phyloP scores from a whole-genome alignment of 2,329 filamentous ascomycete species.

The Diaporthe capsici region DNA sequence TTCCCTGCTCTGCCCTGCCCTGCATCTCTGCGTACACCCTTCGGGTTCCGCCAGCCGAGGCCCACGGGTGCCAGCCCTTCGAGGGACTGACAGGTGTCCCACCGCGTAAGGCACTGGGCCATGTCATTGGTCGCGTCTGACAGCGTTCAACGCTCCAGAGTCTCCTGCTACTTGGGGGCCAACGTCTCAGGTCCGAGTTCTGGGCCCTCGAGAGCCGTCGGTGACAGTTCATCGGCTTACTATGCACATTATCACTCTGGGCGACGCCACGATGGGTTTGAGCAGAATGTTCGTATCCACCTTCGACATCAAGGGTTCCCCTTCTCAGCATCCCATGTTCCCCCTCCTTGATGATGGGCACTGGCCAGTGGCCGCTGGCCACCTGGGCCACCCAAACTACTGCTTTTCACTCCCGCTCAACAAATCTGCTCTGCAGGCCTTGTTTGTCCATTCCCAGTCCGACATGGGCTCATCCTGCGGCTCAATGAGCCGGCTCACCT shows the following conservation, averaged over 20 bases:
- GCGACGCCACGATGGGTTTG: constrained; percentile 25
- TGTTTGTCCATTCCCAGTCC: neutral
- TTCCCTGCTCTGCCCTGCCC: constrained; percentile 30
- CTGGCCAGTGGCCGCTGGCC: neutral
- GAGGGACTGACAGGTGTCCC: neutral
- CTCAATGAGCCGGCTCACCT: neutral
- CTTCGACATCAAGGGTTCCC: constrained; percentile 8
- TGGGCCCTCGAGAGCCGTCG: neutral
- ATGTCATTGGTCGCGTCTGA: constrained; percentile 7
- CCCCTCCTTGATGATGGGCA: neutral
- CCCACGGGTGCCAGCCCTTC: neutral
- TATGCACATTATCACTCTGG: constrained; percentile 1
- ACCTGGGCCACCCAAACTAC: neutral
- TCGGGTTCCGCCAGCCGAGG: constrained; percentile 13
- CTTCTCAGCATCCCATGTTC: neutral
- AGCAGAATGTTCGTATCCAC: constrained; percentile 12
- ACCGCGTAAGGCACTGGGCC: neutral
- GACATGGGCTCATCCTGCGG: neutral
- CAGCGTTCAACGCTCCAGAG: neutral
- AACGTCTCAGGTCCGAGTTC: constrained; percentile 10
- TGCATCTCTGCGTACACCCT: constrained; percentile 29
- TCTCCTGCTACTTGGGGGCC: constrained; percentile 6
- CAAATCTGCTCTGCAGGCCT: neutral
- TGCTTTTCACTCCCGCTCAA: neutral
- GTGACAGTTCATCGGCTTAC: constrained; percentile 13